Percentiles rank a stretch among this genome's conserved stretches.
phyloP scores from a whole-genome alignment of 305 asterid genomes.

The Lippia alba region DNA sequence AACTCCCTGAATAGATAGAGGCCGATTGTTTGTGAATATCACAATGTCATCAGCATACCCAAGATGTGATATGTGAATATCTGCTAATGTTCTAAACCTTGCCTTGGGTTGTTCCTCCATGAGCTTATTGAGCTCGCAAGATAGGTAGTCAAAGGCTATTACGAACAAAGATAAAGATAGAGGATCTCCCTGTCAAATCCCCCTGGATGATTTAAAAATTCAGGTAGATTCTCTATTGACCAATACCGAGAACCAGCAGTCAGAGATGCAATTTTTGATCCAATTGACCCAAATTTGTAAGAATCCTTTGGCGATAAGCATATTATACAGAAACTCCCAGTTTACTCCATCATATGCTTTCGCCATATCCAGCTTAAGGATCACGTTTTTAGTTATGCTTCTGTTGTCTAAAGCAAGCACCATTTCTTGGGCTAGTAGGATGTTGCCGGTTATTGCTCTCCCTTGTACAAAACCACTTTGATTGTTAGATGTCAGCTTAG shows the following conservation, averaged over 20 bases:
- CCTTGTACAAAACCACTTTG: not conserved
- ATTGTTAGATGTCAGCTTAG: not conserved
- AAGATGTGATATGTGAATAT: not conserved
- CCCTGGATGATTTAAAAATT: not conserved
- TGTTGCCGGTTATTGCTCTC: not conserved
- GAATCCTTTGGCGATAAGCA: too few species aligned
- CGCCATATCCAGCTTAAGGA: not conserved
- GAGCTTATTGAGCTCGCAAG: too few species aligned
- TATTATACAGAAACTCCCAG: not conserved
- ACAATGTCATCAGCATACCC: not conserved
- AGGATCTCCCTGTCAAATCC: not conserved
- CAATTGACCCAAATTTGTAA: not conserved
- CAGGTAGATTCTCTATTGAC: not conserved
- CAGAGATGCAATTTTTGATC: not conserved
- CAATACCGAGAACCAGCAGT: not conserved
- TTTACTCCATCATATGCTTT: not conserved
- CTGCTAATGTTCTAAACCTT: too few species aligned
- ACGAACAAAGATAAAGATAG: not conserved
- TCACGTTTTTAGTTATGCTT: too few species aligned
- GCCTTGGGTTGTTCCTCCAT: too few species aligned
- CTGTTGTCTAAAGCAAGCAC: too few species aligned
- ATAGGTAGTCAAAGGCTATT: not conserved
- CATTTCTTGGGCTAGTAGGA: not conserved
- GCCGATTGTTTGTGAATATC: not conserved
- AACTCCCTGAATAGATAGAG: too few species aligned